Evolutionary conservation across 2,329 filamentous ascomycete genomes (phyloP).

Genomic region (Thielaviopsis ethacetica): DNA sequence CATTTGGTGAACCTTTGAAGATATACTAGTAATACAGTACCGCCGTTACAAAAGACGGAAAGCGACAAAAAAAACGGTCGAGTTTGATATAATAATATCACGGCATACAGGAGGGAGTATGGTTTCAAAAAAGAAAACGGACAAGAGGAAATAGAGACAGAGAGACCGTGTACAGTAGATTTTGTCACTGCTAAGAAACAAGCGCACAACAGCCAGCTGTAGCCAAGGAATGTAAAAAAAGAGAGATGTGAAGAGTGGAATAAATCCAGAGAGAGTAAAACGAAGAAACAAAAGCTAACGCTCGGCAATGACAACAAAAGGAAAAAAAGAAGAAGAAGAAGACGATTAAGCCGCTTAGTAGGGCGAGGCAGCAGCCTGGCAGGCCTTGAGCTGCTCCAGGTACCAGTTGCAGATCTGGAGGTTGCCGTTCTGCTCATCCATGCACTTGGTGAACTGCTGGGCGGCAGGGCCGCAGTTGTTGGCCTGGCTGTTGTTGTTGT

Average conservation of each 20-base stretch:
- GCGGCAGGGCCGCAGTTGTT: conserved; percentile 62
- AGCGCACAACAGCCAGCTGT: background rate
- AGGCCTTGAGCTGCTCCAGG: conserved; percentile 61
- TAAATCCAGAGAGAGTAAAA: background rate
- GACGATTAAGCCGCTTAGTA: conserved; percentile 1
- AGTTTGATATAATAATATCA: background rate
- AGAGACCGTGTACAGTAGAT: background rate
- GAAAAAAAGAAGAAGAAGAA: background rate
- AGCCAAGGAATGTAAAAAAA: background rate
- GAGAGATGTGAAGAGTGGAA: background rate
- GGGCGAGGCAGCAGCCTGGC: conserved; percentile 10
- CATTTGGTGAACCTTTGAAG: background rate
- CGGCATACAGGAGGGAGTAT: background rate
- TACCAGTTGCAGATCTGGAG: conserved; percentile 98
- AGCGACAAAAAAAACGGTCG: background rate
- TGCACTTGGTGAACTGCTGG: conserved; percentile 79
- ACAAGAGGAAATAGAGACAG: conserved; percentile 1
- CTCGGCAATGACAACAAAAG: background rate
- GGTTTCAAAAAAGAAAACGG: background rate
- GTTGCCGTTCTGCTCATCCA: conserved; percentile 89
- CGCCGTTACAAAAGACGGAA: background rate
- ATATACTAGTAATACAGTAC: background rate
- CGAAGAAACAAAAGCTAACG: background rate
- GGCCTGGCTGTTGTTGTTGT: conserved; percentile 21
- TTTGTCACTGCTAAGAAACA: background rate